Conservation (phyloP, 352 stramenopile genomes). For the Pythium phragmiticola region DNA sequence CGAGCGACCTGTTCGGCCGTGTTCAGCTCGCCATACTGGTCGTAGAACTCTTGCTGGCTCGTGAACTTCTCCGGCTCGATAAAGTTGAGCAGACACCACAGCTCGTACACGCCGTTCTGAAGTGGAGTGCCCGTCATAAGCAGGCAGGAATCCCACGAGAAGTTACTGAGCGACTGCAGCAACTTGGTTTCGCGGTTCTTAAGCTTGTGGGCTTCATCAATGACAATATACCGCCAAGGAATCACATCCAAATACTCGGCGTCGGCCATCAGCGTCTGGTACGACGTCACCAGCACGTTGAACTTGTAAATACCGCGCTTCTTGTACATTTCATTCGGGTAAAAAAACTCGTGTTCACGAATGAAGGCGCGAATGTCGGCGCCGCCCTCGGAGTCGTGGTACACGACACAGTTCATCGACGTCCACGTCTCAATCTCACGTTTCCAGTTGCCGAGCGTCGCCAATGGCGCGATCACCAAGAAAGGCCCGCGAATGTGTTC, state of each 20-base stretch:
- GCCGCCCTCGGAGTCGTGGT: constrained; percentile 95
- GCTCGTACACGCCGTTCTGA: constrained; percentile 99
- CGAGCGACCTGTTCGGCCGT: constrained; percentile 95
- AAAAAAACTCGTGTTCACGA: constrained; percentile 97
- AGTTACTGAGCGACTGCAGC: constrained; percentile 87
- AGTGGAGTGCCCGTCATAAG: constrained; percentile 97
- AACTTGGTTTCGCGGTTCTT: constrained; percentile 97
- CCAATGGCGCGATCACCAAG: constrained; percentile 97
- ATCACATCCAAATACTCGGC: constrained; percentile 92
- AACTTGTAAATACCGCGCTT: constrained; percentile 89
- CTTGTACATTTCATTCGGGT: constrained; percentile 80
- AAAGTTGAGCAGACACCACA: constrained; percentile 99
- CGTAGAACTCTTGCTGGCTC: constrained; percentile 94
- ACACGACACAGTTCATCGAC: constrained; percentile 99
- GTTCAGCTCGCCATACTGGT: constrained; percentile 96
- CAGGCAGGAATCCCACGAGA: constrained; percentile 90
- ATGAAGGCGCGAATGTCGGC: constrained; percentile 92
- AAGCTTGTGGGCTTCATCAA: constrained; percentile 99
- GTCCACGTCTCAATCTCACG: constrained; percentile 99
- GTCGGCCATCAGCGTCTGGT: constrained; percentile 95
- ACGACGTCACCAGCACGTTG: constrained; percentile 98
- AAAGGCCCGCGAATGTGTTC: constrained; percentile 95
- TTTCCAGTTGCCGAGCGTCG: constrained; percentile 98
- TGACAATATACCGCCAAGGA: constrained; percentile 96
- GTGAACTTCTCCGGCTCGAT: constrained; percentile 96